Evolutionary conservation across 768 basidiomycete species (phyloP), one percentile per base, ranked within the genome.

Genomic region (Leucosporidium creatinivorum): DNA sequence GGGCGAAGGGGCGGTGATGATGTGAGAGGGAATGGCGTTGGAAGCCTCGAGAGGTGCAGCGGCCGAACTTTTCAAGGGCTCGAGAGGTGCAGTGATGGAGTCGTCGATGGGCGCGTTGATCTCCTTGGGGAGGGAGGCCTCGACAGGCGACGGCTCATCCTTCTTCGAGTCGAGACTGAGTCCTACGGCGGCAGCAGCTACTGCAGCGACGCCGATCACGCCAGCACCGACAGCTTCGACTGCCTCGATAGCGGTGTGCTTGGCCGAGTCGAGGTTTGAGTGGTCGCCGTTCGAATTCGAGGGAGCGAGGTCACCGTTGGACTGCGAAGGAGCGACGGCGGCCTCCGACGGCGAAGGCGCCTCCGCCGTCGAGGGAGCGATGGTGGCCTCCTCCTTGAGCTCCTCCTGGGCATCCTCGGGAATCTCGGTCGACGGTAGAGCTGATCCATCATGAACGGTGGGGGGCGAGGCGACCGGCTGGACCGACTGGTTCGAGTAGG

Each of bases 401-500:
- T 28, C 56, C 31, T 57, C 56, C 18, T 31, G 31, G 4, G 6
- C 7, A 13, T 36, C 28, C 31, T 36, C 56, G 52, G 30, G 26
- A 54, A 30, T 3, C 26, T 66, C 59, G 50, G 36, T 47, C 9
- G 65, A 33, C 0, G 59, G 17, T 17, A 50, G 57, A 7, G 58
- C 51, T 3, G 63, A 21, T 55, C 36, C 52, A 12, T 30, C 57
- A n/a, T 50, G 64, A 17, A 59, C 30, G 21, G 60, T 28, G 1
- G 68, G 48, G 4, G 61, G 33, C 10, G 57, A 33, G 13, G 48
- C 48, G 23, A 44, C 28, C 15, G 31, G 31, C 30, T 36, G 25
- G 57, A 59, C 13, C 39, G 39, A 44, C 15, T 44, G 47, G 54
- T 56, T 48, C 4, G 62, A 66, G 59, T 63, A 63, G 47, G 36